phyloP scores from a whole-genome alignment of 768 basidiomycete species.

The Pleurotus salmoneostramineus region DNA sequence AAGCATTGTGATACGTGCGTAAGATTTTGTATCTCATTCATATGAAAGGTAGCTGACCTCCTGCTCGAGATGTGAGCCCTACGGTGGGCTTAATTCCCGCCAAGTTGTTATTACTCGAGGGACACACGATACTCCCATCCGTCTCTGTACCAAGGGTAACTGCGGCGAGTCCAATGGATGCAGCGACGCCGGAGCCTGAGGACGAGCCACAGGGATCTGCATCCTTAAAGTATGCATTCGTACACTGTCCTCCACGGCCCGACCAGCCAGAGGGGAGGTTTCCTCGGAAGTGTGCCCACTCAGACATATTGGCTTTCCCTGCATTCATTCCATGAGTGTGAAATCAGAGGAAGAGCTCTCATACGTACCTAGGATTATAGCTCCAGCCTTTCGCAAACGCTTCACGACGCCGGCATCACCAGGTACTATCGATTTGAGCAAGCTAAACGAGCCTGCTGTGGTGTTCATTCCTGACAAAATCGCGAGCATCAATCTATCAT shows the following conservation, averaged over 20 bases:
- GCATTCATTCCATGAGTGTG: constrained; percentile 10
- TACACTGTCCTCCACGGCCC: constrained; percentile 51
- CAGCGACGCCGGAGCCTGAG: constrained; percentile 51
- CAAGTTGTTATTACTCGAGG: constrained; percentile 47
- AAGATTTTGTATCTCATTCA: background rate
- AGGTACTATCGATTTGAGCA: constrained; percentile 39
- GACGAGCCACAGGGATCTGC: constrained; percentile 58
- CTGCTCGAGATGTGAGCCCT: constrained; percentile 54
- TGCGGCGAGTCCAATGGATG: constrained; percentile 47
- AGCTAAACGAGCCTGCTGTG: constrained; percentile 32
- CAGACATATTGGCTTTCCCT: constrained; percentile 54
- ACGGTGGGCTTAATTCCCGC: constrained; percentile 61
- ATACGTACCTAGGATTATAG: constrained; percentile 3
- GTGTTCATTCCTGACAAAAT: constrained; percentile 5
- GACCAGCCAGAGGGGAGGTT: constrained; percentile 50
- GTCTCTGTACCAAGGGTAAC: constrained; percentile 49
- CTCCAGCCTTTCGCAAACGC: constrained; percentile 18
- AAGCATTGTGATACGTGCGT: background rate
- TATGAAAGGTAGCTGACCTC: constrained; percentile 30
- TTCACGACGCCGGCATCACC: constrained; percentile 43
- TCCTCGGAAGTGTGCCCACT: constrained; percentile 49
- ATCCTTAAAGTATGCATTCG: constrained; percentile 45
- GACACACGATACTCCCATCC: constrained; percentile 52
- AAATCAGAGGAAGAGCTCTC: background rate
- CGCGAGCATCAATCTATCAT: background rate